phyloP scores from a whole-genome alignment of 164 flowering plant genomes.

The Nymphaea colorata region DNA sequence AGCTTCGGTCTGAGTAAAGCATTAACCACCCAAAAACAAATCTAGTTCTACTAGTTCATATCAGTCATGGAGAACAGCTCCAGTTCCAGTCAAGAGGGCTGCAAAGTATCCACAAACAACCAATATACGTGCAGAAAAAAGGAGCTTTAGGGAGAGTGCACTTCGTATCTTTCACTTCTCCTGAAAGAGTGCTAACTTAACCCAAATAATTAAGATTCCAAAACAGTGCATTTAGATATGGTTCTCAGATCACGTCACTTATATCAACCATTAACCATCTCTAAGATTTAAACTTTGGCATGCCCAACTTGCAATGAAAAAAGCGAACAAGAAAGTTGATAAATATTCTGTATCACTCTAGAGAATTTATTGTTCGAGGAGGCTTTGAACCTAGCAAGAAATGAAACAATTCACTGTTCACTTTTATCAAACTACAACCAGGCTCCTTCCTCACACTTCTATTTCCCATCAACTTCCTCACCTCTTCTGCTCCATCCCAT shows the following conservation, averaged over 20 bases:
- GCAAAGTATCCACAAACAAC: conserved; percentile 5
- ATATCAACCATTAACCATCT: conserved; percentile 6
- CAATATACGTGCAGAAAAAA: conserved; percentile 4
- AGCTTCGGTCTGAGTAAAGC: background rate
- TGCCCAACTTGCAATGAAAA: background rate
- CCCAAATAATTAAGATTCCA: conserved; percentile 9
- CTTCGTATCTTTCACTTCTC: conserved; percentile 5
- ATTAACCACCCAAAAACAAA: background rate
- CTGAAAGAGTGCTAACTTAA: conserved; percentile 7
- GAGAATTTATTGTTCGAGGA: too few relatives aligned
- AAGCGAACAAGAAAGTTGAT: too few relatives aligned
- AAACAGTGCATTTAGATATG: conserved; percentile 8
- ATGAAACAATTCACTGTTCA: conserved; percentile 29
- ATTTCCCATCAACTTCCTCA: conserved; percentile 60
- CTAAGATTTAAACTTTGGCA: conserved; percentile 4
- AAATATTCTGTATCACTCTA: too few relatives aligned
- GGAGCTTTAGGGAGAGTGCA: conserved; percentile 6
- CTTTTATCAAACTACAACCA: conserved; percentile 38
- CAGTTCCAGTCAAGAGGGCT: conserved; percentile 6
- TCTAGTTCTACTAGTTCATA: background rate
- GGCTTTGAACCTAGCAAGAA: too few relatives aligned
- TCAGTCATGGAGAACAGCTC: conserved; percentile 5
- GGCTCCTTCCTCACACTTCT: conserved; percentile 39
- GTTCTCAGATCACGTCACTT: conserved; percentile 1
- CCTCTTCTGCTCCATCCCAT: conserved; percentile 50